Conservation (phyloP, 768 basidiomycete genomes). For the Lyophyllum shimeji region DNA sequence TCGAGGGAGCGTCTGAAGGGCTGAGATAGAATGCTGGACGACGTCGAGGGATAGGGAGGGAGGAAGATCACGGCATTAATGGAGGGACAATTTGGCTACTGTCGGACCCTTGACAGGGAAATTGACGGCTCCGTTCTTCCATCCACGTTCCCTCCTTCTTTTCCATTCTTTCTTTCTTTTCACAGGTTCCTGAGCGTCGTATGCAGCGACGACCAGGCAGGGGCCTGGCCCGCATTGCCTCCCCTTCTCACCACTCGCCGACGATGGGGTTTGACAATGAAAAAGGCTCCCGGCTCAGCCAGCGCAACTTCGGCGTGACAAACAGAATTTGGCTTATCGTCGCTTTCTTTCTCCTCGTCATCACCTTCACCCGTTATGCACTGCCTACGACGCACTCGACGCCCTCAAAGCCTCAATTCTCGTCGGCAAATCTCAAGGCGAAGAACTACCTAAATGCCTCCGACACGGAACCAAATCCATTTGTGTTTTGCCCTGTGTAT, state of each 20-base stretch:
- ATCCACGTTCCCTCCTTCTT: conserved; percentile 23
- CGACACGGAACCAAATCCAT: conserved; percentile 65
- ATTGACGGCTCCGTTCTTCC: conserved; percentile 4
- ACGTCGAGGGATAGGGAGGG: background rate
- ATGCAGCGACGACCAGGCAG: conserved; percentile 63
- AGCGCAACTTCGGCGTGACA: conserved; percentile 61
- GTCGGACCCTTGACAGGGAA: background rate
- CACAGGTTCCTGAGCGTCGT: conserved; percentile 21
- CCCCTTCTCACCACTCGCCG: conserved; percentile 37
- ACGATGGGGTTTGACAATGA: conserved; percentile 50
- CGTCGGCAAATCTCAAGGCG: conserved; percentile 53
- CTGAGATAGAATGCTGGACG: background rate
- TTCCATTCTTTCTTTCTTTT: conserved; percentile 11
- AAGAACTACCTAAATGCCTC: conserved; percentile 82
- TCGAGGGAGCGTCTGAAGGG: background rate
- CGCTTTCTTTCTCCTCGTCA: conserved; percentile 49
- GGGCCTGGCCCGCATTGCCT: conserved; percentile 57
- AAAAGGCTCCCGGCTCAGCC: conserved; percentile 51
- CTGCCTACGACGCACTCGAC: conserved; percentile 37
- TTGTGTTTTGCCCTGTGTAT: conserved; percentile 88
- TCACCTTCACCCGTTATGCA: conserved; percentile 57
- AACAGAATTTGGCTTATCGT: conserved; percentile 71
- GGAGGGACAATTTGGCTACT: background rate
- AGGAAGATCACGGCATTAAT: background rate
- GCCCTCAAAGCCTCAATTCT: conserved; percentile 27